These are phyloP conservation scores for Myxozyma monticola DNA, from an alignment of 805 yeast species.

Conservation along the genomic window DNA sequence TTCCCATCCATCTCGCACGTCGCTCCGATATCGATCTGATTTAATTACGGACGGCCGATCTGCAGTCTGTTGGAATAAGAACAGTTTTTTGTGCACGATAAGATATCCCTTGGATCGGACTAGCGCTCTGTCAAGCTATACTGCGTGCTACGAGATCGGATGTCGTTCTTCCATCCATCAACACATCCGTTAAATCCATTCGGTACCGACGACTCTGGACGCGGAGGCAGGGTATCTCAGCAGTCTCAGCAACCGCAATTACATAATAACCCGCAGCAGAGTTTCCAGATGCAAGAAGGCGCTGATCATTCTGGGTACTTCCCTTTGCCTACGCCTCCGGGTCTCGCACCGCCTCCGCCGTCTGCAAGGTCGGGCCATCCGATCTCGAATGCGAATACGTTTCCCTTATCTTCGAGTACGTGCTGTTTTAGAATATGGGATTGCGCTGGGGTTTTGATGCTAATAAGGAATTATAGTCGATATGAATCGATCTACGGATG, in stretches of 20 bases:
- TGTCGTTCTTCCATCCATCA: conserved; percentile 27
- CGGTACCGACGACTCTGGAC: conserved; percentile 7
- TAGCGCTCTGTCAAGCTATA: too few relatives aligned
- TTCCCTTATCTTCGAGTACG: not conserved
- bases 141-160: too few relatives aligned
- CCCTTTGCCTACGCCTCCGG: conserved; percentile 1
- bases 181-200: conserved; percentile 25
- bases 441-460: not conserved
- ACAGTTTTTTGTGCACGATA: too few relatives aligned
- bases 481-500: not conserved
- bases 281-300: not conserved
- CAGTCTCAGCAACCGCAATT: conserved; percentile 1
- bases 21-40: too few relatives aligned
- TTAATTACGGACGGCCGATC: too few relatives aligned
- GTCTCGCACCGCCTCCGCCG: not conserved
- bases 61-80: too few relatives aligned
- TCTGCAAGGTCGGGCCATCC: not conserved
- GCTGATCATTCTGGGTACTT: not conserved
- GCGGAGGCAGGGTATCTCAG: not conserved
- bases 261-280: not conserved
- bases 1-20: too few relatives aligned
- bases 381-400: too few relatives aligned
- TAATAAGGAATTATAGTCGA: not conserved
- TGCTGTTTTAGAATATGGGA: not conserved
- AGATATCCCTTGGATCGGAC: too few relatives aligned